These are phyloP conservation scores for Cichorium intybus DNA, from an alignment of 140 eudicot species.

Conservation along the genomic window DNA sequence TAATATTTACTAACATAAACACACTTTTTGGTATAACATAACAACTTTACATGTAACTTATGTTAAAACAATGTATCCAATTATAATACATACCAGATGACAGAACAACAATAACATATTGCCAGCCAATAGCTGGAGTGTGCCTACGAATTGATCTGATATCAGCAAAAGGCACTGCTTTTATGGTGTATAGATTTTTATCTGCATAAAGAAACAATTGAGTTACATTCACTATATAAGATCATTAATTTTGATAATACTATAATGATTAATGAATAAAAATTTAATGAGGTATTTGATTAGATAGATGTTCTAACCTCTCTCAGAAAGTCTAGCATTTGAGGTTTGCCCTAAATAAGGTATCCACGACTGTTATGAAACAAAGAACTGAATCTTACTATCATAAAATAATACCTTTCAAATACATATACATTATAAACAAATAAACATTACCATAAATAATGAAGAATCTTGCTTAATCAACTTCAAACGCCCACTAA, in stretches of 20 bases:
- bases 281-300: background rate
- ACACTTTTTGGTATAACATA: too few relatives aligned
- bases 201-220: constrained; percentile 43
- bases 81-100: constrained; percentile 53
- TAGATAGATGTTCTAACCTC: constrained; percentile 45
- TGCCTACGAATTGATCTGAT: constrained; percentile 67
- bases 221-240: too few relatives aligned
- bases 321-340: constrained; percentile 72
- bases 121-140: constrained; percentile 86
- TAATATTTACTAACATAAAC: background rate
- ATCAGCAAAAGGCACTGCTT: constrained; percentile 59
- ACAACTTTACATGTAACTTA: background rate
- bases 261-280: too few relatives aligned
- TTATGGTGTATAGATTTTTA: constrained; percentile 66
- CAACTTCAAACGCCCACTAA: constrained; percentile 88
- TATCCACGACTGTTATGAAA: constrained; percentile 69
- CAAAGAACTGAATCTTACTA: constrained; percentile 15
- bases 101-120: constrained; percentile 59
- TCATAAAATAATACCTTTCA: constrained; percentile 2
- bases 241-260: background rate
- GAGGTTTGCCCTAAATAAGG: constrained; percentile 86
- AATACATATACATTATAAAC: background rate
- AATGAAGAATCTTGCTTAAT: constrained; percentile 75
- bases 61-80: background rate
- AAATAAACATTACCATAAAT: constrained; percentile 54